These are phyloP conservation scores for Ophiostoma piceae DNA, from an alignment of 2,329 filamentous ascomycete species.

Conservation along the genomic window DNA sequence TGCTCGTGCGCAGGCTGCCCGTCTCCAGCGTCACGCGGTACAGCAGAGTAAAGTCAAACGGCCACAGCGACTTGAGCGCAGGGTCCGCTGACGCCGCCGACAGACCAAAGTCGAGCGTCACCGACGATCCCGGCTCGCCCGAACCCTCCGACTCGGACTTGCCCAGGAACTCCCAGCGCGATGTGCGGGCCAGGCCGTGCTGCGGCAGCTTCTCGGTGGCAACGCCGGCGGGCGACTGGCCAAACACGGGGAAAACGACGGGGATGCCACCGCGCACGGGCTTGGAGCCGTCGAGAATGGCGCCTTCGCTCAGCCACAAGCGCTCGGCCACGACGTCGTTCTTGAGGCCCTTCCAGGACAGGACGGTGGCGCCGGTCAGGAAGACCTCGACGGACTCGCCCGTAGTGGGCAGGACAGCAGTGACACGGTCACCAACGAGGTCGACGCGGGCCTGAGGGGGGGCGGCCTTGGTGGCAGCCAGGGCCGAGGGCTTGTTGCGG, in stretches of 20 bases:
- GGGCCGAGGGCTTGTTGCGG: slow-evolving; percentile 73
- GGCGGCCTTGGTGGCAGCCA: slow-evolving; percentile 66
- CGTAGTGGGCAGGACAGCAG: slow-evolving; percentile 68
- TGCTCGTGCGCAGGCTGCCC: slow-evolving; percentile 68
- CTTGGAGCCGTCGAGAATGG: slow-evolving; percentile 79
- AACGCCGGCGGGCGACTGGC: slow-evolving; percentile 64
- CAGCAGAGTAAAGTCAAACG: slow-evolving; percentile 79
- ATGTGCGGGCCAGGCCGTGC: slow-evolving; percentile 90
- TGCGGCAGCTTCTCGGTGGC: slow-evolving; percentile 77
- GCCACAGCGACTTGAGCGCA: slow-evolving; percentile 68
- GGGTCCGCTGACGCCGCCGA: slow-evolving; percentile 66
- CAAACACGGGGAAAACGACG: slow-evolving; percentile 93
- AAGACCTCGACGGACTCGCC: slow-evolving; percentile 82
- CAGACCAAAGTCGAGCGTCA: slow-evolving; percentile 95
- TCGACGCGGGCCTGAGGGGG: slow-evolving; percentile 72
- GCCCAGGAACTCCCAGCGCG: slow-evolving; percentile 88
- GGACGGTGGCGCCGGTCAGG: slow-evolving; percentile 87
- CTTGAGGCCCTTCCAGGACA: slow-evolving; percentile 79
- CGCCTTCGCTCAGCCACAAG: slow-evolving; percentile 76
- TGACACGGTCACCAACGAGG: slow-evolving; percentile 66
- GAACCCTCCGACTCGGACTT: slow-evolving; percentile 67
- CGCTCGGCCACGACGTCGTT: slow-evolving; percentile 58
- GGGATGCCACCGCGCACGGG: slow-evolving; percentile 88
- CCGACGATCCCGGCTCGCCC: slow-evolving; percentile 32
- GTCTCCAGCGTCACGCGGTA: slow-evolving; percentile 85